Evolutionary conservation across 2,329 filamentous ascomycete genomes (phyloP).

Genomic region (Aspergillus sp.): DNA sequence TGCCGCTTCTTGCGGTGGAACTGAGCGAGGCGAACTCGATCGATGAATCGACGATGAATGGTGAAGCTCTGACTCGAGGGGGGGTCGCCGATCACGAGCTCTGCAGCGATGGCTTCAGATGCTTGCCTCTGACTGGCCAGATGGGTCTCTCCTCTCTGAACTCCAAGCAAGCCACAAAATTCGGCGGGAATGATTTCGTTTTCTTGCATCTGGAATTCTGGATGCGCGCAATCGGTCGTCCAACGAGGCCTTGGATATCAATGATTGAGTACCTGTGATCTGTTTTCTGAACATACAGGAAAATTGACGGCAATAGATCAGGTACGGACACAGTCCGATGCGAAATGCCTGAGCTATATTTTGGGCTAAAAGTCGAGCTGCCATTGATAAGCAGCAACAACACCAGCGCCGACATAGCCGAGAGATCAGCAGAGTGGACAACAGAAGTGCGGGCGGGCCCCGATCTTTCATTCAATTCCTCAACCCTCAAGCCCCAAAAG

Average conservation of each 20-base stretch:
- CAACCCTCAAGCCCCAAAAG: not conserved
- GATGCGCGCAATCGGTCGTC: not conserved
- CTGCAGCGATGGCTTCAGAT: not conserved
- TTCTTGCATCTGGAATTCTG: not conserved
- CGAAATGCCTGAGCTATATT: no score
- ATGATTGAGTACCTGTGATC: not conserved
- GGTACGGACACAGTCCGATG: not conserved
- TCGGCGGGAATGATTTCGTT: not conserved
- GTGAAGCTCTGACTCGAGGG: not conserved
- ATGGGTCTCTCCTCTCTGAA: not conserved
- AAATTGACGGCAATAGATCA: not conserved
- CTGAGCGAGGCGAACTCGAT: slow-evolving; percentile 6
- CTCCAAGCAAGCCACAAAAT: not conserved
- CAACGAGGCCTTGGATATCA: not conserved
- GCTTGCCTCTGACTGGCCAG: slow-evolving; percentile 2
- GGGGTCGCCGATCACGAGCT: slow-evolving; percentile 7
- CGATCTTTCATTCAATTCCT: not conserved
- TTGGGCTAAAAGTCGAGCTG: not conserved
- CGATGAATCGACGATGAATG: slow-evolving; percentile 8
- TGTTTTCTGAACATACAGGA: not conserved
- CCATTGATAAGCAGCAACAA: not conserved
- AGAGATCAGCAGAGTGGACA: not conserved
- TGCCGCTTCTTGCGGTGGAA: slow-evolving; percentile 1
- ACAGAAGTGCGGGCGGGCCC: not conserved
- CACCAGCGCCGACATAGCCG: not conserved